A percentile compares a stretch with the other conserved stretches of the same genome.
These are phyloP conservation scores for Pogostemon cablin DNA, from an alignment of 257 asterid genomes.

Conservation along the genomic window DNA sequence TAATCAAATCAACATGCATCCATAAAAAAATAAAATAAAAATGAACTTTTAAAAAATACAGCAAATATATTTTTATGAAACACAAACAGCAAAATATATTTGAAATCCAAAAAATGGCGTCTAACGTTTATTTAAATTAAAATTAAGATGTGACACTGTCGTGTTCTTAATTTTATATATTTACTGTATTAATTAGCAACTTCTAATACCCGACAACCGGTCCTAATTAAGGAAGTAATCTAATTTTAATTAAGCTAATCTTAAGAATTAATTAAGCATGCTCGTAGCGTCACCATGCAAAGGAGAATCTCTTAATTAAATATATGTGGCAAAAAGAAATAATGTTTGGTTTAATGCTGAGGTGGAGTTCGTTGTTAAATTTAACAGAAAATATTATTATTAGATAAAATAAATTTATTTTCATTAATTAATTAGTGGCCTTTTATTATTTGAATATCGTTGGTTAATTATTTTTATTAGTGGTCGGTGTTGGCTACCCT, in stretches of 20 bases:
- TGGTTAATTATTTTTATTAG: background rate
- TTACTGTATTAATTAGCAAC: conserved; percentile 14
- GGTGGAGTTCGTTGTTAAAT: conserved; percentile 12
- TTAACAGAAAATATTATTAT: background rate
- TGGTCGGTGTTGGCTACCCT: conserved; percentile 37
- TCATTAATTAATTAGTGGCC: background rate
- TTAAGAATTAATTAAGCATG: conserved; percentile 18
- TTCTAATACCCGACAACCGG: conserved; percentile 20
- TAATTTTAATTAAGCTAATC: conserved; percentile 18
- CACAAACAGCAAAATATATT: no score
- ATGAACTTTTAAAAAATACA: no score
- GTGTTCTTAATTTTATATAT: conserved; percentile 4
- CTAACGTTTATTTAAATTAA: background rate
- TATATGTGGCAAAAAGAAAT: conserved; percentile 6
- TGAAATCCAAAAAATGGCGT: no score
- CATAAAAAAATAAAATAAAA: no score
- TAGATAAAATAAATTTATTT: conserved; percentile 25
- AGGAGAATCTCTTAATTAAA: background rate
- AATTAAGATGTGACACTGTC: conserved; percentile 19
- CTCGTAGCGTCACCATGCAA: conserved; percentile 12
- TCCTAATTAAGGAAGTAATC: conserved; percentile 16
- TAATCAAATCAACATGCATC: no score
- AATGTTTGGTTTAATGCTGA: conserved; percentile 19
- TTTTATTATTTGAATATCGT: conserved; percentile 13
- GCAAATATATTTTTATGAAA: no score